phyloP scores from a whole-genome alignment of 2,329 filamentous ascomycete genomes.

The Blastomyces silverae region DNA sequence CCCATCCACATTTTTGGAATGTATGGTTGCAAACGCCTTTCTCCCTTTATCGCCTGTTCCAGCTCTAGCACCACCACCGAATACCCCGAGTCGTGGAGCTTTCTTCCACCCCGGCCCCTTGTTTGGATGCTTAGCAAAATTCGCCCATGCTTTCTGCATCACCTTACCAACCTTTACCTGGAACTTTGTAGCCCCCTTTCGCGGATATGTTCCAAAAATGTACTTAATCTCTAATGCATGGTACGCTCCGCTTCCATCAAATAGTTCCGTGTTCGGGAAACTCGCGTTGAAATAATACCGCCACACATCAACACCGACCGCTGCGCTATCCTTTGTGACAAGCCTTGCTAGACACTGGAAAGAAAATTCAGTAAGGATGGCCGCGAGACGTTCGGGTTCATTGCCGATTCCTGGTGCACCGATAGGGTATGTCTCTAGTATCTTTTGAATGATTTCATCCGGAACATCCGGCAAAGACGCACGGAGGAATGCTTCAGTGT shows the following conservation, averaged over 20 bases:
- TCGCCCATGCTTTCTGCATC: slow-evolving; percentile 28
- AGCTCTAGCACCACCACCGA: slow-evolving; percentile 20
- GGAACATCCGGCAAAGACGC: slow-evolving; percentile 7
- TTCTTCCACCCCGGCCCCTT: slow-evolving; percentile 25
- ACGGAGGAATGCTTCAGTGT: slow-evolving; percentile 16
- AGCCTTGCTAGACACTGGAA: slow-evolving; percentile 23
- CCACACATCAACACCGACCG: slow-evolving; percentile 24
- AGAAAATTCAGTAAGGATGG: slow-evolving; percentile 22
- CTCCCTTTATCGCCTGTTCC: slow-evolving; percentile 16
- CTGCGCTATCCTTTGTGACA: slow-evolving; percentile 20
- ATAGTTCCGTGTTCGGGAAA: slow-evolving; percentile 26
- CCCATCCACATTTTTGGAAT: slow-evolving; percentile 6
- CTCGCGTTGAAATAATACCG: slow-evolving; percentile 30
- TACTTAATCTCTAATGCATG: slow-evolving; percentile 32
- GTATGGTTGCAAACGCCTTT: slow-evolving; percentile 15
- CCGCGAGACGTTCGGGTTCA: slow-evolving; percentile 17
- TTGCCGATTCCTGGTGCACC: slow-evolving; percentile 17
- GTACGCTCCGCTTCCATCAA: slow-evolving; percentile 28
- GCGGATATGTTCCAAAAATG: slow-evolving; percentile 28
- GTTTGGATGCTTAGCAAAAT: slow-evolving; percentile 26
- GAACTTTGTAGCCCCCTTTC: slow-evolving; percentile 20
- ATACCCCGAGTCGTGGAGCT: slow-evolving; percentile 19
- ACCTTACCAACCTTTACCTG: slow-evolving; percentile 22
- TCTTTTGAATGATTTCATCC: slow-evolving; percentile 10
- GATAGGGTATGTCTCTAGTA: slow-evolving; percentile 18